Evolutionary conservation across 2,329 filamentous ascomycete genomes (phyloP), one percentile per base, ranked within the genome.

Genomic region (Colletotrichum tropicicola): DNA sequence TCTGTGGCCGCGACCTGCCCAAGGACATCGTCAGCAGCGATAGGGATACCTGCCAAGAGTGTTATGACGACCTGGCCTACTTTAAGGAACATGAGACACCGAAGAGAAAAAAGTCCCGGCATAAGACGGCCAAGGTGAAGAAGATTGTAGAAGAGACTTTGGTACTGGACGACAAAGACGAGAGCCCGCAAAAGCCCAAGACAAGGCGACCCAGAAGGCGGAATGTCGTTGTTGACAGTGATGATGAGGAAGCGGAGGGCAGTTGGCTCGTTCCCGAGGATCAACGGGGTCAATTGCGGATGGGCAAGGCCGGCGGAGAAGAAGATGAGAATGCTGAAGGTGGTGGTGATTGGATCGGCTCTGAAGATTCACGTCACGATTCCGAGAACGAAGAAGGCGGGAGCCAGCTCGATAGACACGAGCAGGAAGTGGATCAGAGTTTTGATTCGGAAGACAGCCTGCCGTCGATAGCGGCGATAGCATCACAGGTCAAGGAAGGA

Each of bases 311-410:
- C 45, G 93, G 93, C n/a, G 93, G 92, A 4, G 87, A 88, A n/a
- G 91, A 93, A 55, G 93, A 97, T 68, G 93, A 97, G 75, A 88
- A 97, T 73, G 92, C 91, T 3, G 94, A 97, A 74, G 93, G 93
- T 2, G 93, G 91, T 4, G 94, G 93, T 21, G 92, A 97, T 60
- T 93, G 88, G 75, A 83, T 97, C 52, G 86, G 86, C 37, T 89
- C 90, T 0, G 88, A 92, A 28, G 92, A 96, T 71, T 92, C 90
- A 0, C 76, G 79, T 12, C 78, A 82, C 39, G 84, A 86, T 3
- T 86, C 85, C 7, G 87, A 86, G 25, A 82, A 83, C 9, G 84
- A 87, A 9, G 83, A 83, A 2, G 79, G 85, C 19, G 81, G 84
- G 19, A 88, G 84, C 70, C 84, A 84, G 19, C 77, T 87, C 32